Evolutionary conservation across 306 rosid genomes (phyloP).

Genomic region (Calophaca sinica): DNA sequence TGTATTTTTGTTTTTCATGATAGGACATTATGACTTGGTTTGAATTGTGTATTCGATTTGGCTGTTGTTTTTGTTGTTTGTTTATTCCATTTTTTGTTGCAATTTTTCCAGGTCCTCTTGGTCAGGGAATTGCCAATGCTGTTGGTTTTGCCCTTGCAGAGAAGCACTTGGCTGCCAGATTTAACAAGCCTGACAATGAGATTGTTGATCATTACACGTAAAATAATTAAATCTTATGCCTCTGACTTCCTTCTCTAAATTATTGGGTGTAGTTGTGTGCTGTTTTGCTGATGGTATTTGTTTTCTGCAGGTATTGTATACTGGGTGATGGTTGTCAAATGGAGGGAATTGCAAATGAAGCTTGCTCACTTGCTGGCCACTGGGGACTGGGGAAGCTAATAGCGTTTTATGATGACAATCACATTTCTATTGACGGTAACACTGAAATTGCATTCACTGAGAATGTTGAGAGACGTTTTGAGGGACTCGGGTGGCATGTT

Average conservation of each 20-base stretch:
- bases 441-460: constrained; percentile 95
- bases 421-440: constrained; percentile 97
- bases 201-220: constrained; percentile 97
- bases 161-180: constrained; percentile 97
- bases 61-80: not conserved
- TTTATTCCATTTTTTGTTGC: constrained; percentile 10
- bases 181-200: constrained; percentile 89
- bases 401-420: constrained; percentile 96
- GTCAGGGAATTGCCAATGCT: constrained; percentile 97
- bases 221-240: constrained; percentile 39
- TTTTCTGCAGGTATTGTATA: constrained; percentile 67
- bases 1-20: not conserved
- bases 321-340: constrained; percentile 98
- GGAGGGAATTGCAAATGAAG: constrained; percentile 98
- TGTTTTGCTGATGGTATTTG: constrained; percentile 26
- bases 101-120: constrained; percentile 81
- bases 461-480: constrained; percentile 84
- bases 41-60: not conserved
- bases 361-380: constrained; percentile 90
- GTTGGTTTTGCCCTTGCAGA: constrained; percentile 99
- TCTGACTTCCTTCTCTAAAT: not conserved
- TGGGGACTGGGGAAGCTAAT: constrained; percentile 99
- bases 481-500: constrained; percentile 98
- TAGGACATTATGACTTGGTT: not conserved
- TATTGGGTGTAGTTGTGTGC: constrained; percentile 2